Evolutionary conservation across 352 stramenopile genomes (phyloP).

Genomic region (Globisporangium solare): DNA sequence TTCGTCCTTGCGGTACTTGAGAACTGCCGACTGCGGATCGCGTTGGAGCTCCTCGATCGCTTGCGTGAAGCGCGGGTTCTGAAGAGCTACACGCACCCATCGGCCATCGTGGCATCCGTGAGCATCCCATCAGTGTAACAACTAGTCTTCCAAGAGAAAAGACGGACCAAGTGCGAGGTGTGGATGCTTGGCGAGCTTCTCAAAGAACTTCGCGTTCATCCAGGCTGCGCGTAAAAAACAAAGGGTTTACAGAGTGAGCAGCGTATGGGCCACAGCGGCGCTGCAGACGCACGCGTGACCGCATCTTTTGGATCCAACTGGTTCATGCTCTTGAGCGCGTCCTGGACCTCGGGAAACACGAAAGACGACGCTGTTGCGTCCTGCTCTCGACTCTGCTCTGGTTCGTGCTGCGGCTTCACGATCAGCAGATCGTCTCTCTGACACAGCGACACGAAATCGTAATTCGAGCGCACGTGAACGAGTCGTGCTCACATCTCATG

Average conservation of each 20-base stretch:
- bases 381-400: neutral
- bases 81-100: conserved; percentile 28
- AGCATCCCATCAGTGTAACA: neutral
- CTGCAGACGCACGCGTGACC: neutral
- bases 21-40: conserved; percentile 44
- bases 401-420: conserved; percentile 9
- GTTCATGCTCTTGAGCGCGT: conserved; percentile 50
- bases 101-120: neutral
- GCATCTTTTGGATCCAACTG: conserved; percentile 63
- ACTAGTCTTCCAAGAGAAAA: neutral
- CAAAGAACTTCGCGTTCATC: conserved; percentile 71
- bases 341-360: conserved; percentile 75
- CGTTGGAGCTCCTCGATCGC: conserved; percentile 70
- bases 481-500: too few relatives aligned
- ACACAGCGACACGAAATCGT: neutral
- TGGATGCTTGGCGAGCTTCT: conserved; percentile 56
- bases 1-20: conserved; percentile 65
- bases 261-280: too few relatives aligned
- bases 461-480: neutral
- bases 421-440: conserved; percentile 42
- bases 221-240: conserved; percentile 33
- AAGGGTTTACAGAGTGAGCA: too few relatives aligned
- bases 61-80: conserved; percentile 63
- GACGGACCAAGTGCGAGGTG: conserved; percentile 46
- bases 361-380: conserved; percentile 20